Evolutionary conservation across 2,329 filamentous ascomycete genomes (phyloP), one percentile per base, ranked within the genome.

Genomic region (Colletotrichum sansevieriae): DNA sequence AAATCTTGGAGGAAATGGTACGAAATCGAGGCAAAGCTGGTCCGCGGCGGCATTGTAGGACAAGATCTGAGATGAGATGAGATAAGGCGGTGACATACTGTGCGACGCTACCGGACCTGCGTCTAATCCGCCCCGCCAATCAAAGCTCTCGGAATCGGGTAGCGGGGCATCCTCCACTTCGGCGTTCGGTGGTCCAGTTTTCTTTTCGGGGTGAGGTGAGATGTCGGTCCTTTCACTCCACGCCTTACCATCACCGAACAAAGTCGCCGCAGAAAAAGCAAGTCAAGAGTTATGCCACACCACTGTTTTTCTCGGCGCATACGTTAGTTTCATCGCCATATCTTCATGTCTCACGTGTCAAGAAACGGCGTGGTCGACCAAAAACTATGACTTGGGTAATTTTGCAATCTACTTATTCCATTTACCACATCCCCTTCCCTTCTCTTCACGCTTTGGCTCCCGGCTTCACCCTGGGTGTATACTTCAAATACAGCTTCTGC

Each of bases 401-500:
- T 33, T 15, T 43, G 12, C 59, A 44, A 20, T 37, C 18, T 56
- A 18, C 18, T 18, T 18, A 12, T 3, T 5, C 25, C 13, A 12
- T 64, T 25, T 58, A 41, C 15, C n/a, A 10, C n/a, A n/a, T 25
- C 13, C 12, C 3, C 11, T 4, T 10, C 51, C 55, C 2, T 7
- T 41, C 13, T 15, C 1, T 12, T 39, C 39, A 55, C n/a, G 3
- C 15, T 2, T 7, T 63, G 33, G 37, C 29, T 55, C 47, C 66
- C 33, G 25, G 20, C 35, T 35, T 39, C 13, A 41, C 51, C 49
- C 73, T 61, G 12, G 63, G 59, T 11, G 63, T 76, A 47, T 83
- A 81, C 62, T 78, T 81, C 7, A 85, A 58, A 29, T 76, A 77
- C 7, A 78, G 71, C 2, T 73, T 73, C 29, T 74, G 64, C 15